Percentiles rank a stretch among this genome's conserved stretches.
These are phyloP conservation scores for Schizosaccharomyces lindneri DNA, from an alignment of 805 yeast genomes.

Conservation along the genomic window DNA sequence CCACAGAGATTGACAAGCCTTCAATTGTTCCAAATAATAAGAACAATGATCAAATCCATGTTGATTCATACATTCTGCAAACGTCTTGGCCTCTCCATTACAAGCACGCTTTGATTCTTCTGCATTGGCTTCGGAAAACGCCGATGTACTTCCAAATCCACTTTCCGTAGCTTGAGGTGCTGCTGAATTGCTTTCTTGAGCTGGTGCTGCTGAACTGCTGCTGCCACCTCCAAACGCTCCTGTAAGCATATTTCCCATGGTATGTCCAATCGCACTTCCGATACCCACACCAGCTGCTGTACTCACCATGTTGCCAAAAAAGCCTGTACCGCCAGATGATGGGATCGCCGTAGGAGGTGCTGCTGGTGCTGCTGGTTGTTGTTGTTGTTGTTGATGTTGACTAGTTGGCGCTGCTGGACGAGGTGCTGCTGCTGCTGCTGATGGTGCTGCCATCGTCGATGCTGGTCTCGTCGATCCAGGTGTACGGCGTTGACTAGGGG, in stretches of 20 bases:
- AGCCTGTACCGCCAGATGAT: conserved; percentile 30
- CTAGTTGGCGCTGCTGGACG: conserved; percentile 65
- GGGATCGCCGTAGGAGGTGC: conserved; percentile 27
- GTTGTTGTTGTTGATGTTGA: conserved; percentile 22
- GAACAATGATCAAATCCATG: conserved; percentile 37
- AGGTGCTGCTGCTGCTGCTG: conserved; percentile 7
- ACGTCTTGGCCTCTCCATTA: conserved; percentile 80
- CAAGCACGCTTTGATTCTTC: conserved; percentile 22
- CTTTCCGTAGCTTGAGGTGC: conserved; percentile 20
- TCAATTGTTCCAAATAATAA: conserved; percentile 86
- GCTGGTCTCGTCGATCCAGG: background rate
- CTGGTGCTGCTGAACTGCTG: conserved; percentile 18
- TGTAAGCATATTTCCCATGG: conserved; percentile 82
- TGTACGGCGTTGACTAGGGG: background rate
- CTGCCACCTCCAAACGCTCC: conserved; percentile 61
- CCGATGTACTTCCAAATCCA: conserved; percentile 13
- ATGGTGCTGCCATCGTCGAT: background rate
- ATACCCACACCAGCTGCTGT: conserved; percentile 99
- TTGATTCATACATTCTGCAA: conserved; percentile 71
- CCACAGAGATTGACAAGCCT: conserved; percentile 83
- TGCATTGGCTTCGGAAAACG: conserved; percentile 13
- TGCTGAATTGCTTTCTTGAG: conserved; percentile 16
- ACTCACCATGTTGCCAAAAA: conserved; percentile 91
- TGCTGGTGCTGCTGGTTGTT: conserved; percentile 27
- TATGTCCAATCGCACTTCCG: conserved; percentile 92